Base-by-base conservation (phyloP, 1,139 yeast species). In the Geotrichum australiense region DNA sequence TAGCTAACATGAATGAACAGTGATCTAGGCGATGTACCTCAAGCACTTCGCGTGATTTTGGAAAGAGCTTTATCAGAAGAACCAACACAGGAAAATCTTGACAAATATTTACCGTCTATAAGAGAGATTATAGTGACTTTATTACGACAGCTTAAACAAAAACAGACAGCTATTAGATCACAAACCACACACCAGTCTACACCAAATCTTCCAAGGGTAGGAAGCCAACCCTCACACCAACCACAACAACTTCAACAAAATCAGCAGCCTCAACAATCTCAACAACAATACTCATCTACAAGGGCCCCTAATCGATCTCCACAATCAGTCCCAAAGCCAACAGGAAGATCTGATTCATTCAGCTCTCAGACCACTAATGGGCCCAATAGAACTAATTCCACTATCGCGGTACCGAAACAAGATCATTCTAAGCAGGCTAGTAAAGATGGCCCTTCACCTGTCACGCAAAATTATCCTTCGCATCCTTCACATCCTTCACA, bases 51-150 rank as follows among this genome's bases (percentile, higher is more conserved):
- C 40, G 71, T 72, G 5, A 85, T 91, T 2, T 64, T 93, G 41
- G 98, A 93, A 56, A 80, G 81, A 31, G 94, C 98, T 0, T 66
- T 93, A 6, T 76, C 94, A 46, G 91, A 85, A 54, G 77, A 81
- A 12, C 94, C 96, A 0, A 79, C 94, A 2, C 94, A 84, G 53
- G 85, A 78, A 43, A 82, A 82, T 37, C 67, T 89, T 46, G 96
- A 89, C 53, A 64, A 74, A 46, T 89, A 82, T 57, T 67, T 89
- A 31, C 97, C 98, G 0, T 75, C 77, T 42, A 87, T 93, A 22
- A 74, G 96, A 39, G 87, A 82, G 50, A 86, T 91, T 31, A 86
- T 93, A 45, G 94, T 87, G 8, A 78, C 79, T 5, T 64, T 93
- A 41, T 68, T 93, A 45, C 86, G 82, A 53, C 86, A 79, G 53